Conservation (phyloP, 495 filamentous ascomycete species). For the Amphirosellinia nigrospora region DNA sequence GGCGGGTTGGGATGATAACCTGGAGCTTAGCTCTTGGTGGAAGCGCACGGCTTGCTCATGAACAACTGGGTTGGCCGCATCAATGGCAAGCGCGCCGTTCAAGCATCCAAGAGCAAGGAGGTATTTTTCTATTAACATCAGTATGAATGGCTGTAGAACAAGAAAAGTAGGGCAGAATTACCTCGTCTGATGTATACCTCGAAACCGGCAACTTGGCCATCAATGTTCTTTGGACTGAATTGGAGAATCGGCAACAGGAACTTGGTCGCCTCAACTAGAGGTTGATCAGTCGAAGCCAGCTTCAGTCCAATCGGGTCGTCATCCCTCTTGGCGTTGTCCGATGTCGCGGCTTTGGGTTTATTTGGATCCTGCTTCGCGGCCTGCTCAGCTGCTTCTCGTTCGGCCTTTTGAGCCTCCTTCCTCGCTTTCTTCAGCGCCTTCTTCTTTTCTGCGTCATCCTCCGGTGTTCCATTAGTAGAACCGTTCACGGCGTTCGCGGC, state of each 20-base stretch:
- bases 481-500: constrained; percentile 61
- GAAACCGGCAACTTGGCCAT: constrained; percentile 83
- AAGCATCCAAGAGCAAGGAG: constrained; percentile 86
- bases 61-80: constrained; percentile 73
- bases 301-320: constrained; percentile 82
- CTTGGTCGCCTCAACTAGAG: constrained; percentile 85
- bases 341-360: constrained; percentile 61
- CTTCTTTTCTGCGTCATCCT: constrained; percentile 77
- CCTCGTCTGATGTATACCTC: constrained; percentile 78
- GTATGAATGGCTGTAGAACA: constrained; percentile 27
- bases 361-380: constrained; percentile 76
- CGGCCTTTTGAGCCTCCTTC: constrained; percentile 84
- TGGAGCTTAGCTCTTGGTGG: constrained; percentile 64
- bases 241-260: constrained; percentile 82
- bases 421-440: constrained; percentile 95
- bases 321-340: constrained; percentile 79
- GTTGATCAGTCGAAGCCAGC: constrained; percentile 78
- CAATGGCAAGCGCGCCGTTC: constrained; percentile 70
- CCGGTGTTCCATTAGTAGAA: constrained; percentile 54
- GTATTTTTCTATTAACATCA: constrained; percentile 69
- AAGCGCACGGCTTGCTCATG: constrained; percentile 79
- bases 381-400: constrained; percentile 77
- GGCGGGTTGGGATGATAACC: constrained; percentile 60
- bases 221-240: constrained; percentile 78
- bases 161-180: constrained; percentile 40